Base-by-base conservation (phyloP, 2,329 filamentous ascomycete genomes). In the Diaporthe sp. region DNA sequence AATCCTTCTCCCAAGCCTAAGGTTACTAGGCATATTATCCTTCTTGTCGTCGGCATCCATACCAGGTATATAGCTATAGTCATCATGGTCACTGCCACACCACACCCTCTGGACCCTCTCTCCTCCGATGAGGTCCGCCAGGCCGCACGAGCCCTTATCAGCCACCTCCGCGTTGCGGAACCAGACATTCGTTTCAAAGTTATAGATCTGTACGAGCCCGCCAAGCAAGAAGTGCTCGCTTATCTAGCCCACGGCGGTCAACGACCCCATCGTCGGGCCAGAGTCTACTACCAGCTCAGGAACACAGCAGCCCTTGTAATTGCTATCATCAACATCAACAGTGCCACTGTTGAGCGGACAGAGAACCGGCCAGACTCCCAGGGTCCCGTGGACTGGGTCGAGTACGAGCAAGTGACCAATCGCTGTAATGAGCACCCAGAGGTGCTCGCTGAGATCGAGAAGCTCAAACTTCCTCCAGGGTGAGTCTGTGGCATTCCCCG, bases 401-500 rank as follows among this genome's bases (percentile, higher is more conserved):
- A 58, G 32, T 58, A 58, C 30, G 55, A 58, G 19, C 55, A 58
- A 22, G 6, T 58, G 6, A 35, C 55, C 32, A 58, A 37, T 58
- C 30, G 22, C 19, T 58, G 55, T 22, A 58, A 35, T 17, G 32
- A 58, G 19, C 30, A 58, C 10, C 55, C 55, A 10, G 55, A 58
- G 19, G 55, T 58, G 10, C 30, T 58, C 19, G 55, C 55, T 19
- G 55, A 58, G 55, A 35, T 58, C 19, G 17, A 56, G 53, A 56
- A 56, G 53, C 53, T 56, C 53, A 56, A 32, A 30, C 53, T 56
- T 56, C 53, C 53, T 56, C 53, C 53, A 32, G 30, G 53, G 53
- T 35, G 30, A 35, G 53, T 56, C 22, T 32, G 10, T 56, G 53
- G 30, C 30, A 19, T 17, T 17, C 4, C 9, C 22, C 15, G 39